phyloP scores from a whole-genome alignment of 768 basidiomycete species.

The Trichaptum fuscoviolaceum region DNA sequence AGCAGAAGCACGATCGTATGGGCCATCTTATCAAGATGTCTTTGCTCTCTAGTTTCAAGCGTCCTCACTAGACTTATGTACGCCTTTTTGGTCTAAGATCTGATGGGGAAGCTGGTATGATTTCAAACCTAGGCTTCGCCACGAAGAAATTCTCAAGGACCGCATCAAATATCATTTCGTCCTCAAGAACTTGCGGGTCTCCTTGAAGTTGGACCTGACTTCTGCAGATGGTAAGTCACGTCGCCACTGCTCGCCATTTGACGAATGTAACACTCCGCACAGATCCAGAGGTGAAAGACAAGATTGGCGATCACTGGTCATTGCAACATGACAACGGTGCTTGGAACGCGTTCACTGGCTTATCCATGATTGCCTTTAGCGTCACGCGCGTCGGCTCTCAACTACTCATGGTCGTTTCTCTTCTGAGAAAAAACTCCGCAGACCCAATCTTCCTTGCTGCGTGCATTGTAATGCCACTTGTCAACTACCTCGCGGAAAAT shows the following conservation, averaged over 20 bases:
- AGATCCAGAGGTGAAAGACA: slow-evolving; percentile 2
- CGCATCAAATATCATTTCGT: background rate
- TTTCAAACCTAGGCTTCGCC: background rate
- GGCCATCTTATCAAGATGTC: background rate
- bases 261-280: background rate
- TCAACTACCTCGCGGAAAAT: background rate
- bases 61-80: background rate
- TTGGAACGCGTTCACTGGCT: background rate
- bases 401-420: background rate
- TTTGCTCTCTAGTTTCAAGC: background rate
- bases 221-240: background rate
- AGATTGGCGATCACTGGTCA: background rate
- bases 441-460: slow-evolving; percentile 1
- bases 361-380: background rate
- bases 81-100: background rate
- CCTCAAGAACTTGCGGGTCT: background rate
- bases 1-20: background rate
- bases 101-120: background rate
- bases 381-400: background rate
- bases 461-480: background rate
- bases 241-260: too few relatives aligned
- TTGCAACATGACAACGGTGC: background rate
- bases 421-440: background rate
- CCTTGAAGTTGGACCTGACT: background rate
- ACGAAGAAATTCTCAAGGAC: background rate